Percentiles rank a stretch among this genome's conserved stretches.
These are phyloP conservation scores for Physcia stellaris DNA, from an alignment of 495 filamentous ascomycete genomes.

Conservation along the genomic window DNA sequence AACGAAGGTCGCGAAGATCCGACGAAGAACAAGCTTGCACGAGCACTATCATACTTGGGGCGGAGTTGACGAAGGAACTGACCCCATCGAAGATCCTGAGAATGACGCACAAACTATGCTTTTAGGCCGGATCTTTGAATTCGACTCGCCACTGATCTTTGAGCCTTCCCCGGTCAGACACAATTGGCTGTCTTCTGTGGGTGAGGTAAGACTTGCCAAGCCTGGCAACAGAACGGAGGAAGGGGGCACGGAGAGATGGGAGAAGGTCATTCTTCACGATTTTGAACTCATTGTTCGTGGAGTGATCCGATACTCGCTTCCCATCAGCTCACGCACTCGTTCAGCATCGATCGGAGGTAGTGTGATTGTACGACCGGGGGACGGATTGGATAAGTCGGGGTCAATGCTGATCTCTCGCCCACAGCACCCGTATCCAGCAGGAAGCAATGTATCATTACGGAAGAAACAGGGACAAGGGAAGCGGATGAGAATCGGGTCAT, in stretches of 20 bases:
- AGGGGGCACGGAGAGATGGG: conserved; percentile 81
- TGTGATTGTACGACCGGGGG: conserved; percentile 33
- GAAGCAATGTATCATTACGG: too few relatives aligned
- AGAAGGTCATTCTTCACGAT: conserved; percentile 74
- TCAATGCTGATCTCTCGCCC: background rate
- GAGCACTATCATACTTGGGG: conserved; percentile 7
- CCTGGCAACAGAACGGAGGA: conserved; percentile 84
- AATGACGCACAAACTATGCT: conserved; percentile 69
- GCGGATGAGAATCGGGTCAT: too few relatives aligned
- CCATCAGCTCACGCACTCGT: conserved; percentile 56
- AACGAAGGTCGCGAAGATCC: background rate
- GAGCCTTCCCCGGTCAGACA: conserved; percentile 75
- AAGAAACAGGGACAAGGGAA: too few relatives aligned
- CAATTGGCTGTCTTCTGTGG: conserved; percentile 49
- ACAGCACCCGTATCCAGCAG: too few relatives aligned
- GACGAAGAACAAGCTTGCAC: background rate
- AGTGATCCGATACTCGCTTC: conserved; percentile 76
- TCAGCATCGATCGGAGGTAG: conserved; percentile 38
- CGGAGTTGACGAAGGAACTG: conserved; percentile 54
- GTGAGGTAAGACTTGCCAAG: conserved; percentile 63
- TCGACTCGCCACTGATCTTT: conserved; percentile 78
- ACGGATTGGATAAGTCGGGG: conserved; percentile 19
- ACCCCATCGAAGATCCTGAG: conserved; percentile 54
- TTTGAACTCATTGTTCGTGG: conserved; percentile 88
- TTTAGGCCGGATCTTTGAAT: conserved; percentile 71